These are phyloP conservation scores for Podospora australis DNA, from an alignment of 495 filamentous ascomycete genomes.

Conservation along the genomic window DNA sequence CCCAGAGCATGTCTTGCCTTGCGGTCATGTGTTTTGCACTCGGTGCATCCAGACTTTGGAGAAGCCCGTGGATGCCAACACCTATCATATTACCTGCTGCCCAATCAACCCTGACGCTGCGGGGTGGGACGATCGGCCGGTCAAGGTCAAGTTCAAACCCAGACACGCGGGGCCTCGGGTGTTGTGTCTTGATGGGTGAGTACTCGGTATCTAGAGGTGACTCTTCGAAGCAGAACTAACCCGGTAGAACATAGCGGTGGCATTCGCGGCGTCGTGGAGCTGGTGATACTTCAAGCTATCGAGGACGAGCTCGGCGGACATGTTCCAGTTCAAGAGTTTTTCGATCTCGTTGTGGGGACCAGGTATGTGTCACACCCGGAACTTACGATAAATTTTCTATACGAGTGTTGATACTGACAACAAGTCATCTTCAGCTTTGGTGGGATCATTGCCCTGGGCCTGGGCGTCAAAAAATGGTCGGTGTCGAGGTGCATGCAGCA, in stretches of 20 bases:
- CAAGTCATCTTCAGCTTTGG: constrained; percentile 38
- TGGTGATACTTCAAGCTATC: constrained; percentile 39
- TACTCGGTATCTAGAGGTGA: not conserved
- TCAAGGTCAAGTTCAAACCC: constrained; percentile 38
- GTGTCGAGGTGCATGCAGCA: constrained; percentile 36
- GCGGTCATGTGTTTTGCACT: constrained; percentile 53
- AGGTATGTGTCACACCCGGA: constrained; percentile 28
- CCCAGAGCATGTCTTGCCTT: constrained; percentile 48
- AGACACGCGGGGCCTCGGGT: constrained; percentile 43
- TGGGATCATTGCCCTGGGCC: constrained; percentile 50
- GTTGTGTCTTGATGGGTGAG: constrained; percentile 42
- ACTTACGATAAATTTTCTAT: constrained; percentile 2
- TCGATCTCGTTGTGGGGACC: constrained; percentile 49
- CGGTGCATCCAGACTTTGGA: constrained; percentile 34
- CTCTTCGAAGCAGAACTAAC: not conserved
- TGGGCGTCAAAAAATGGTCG: constrained; percentile 44
- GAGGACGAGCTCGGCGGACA: constrained; percentile 33
- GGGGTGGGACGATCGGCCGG: constrained; percentile 26
- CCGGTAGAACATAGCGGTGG: constrained; percentile 33
- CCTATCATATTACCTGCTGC: constrained; percentile 19
- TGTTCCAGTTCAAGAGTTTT: constrained; percentile 37
- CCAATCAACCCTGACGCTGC: constrained; percentile 27
- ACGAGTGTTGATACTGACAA: not conserved
- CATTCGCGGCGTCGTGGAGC: constrained; percentile 42
- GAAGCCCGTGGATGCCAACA: not conserved